Evolutionary conservation across 768 basidiomycete species (phyloP).

Genomic region (Austroboletus festivus): DNA sequence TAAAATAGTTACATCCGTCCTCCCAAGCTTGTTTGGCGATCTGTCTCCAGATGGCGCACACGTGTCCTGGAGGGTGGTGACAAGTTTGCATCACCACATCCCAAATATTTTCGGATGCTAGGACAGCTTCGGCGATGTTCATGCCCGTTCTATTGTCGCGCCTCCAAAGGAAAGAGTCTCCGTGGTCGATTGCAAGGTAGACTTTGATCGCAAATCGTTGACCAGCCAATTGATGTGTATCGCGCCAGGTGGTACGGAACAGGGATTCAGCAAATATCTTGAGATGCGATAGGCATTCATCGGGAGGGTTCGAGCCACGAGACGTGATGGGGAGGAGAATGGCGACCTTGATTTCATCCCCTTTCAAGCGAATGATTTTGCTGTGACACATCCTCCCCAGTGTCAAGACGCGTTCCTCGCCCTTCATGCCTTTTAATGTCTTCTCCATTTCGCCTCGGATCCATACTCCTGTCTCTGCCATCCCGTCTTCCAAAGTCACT

Average conservation of each 20-base stretch:
- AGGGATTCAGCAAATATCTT: conserved; percentile 42
- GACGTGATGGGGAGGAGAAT: conserved; percentile 60
- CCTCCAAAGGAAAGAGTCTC: conserved; percentile 41
- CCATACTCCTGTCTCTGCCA: conserved; percentile 47
- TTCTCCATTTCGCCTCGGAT: conserved; percentile 39
- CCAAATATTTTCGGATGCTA: conserved; percentile 37
- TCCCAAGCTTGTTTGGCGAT: conserved; percentile 47
- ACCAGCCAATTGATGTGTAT: conserved; percentile 33
- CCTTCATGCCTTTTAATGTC: conserved; percentile 4
- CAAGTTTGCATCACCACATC: conserved; percentile 38
- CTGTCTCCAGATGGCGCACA: conserved; percentile 54
- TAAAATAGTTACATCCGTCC: conserved; percentile 48
- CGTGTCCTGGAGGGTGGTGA: conserved; percentile 41
- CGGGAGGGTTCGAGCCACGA: conserved; percentile 34
- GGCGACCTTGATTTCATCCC: conserved; percentile 40
- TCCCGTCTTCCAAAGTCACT: conserved; percentile 43
- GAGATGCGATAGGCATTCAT: conserved; percentile 43
- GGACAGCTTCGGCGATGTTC: conserved; percentile 36
- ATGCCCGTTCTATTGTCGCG: conserved; percentile 5
- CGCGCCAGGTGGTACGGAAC: conserved; percentile 43
- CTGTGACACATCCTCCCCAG: conserved; percentile 34
- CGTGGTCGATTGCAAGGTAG: conserved; percentile 53
- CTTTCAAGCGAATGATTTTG: conserved; percentile 37
- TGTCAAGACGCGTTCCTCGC: conserved; percentile 7
- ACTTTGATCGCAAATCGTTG: conserved; percentile 37